Percentiles rank a stretch among this genome's conserved stretches.
These are phyloP conservation scores for Ceratocystis eucalypticola DNA, from an alignment of 2,329 filamentous ascomycete species.

Conservation along the genomic window DNA sequence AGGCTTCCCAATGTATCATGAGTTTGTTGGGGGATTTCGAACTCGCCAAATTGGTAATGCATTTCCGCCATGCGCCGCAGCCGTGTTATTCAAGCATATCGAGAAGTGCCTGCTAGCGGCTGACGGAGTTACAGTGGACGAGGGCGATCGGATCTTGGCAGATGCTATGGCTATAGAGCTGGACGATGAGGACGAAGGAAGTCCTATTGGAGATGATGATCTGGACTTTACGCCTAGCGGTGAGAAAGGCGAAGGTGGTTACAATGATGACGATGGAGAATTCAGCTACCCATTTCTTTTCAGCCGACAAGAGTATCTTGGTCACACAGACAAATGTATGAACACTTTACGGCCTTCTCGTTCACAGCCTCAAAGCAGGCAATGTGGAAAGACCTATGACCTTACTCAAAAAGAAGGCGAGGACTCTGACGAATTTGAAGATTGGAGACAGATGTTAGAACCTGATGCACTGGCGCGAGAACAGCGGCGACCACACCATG, in stretches of 20 bases:
- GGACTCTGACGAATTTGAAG: neutral
- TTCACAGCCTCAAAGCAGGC: neutral
- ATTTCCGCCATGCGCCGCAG: conserved; percentile 50
- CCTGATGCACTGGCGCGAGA: neutral
- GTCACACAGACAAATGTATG: neutral
- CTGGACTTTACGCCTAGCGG: neutral
- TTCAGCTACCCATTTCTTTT: neutral
- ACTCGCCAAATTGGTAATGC: conserved; percentile 66
- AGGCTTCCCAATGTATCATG: conserved; percentile 50
- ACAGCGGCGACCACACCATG: neutral
- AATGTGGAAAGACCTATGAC: neutral
- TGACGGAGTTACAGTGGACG: conserved; percentile 26
- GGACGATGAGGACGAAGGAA: conserved; percentile 1
- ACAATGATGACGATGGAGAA: neutral
- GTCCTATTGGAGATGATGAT: neutral
- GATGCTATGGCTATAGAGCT: conserved; percentile 18
- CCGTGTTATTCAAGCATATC: conserved; percentile 37
- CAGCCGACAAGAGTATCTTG: neutral
- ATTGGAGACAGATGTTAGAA: conserved; percentile 8
- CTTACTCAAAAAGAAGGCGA: neutral
- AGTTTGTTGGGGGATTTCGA: conserved; percentile 37
- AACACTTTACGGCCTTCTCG: neutral
- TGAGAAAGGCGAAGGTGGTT: neutral
- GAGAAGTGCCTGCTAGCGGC: conserved; percentile 32
- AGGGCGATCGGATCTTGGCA: conserved; percentile 11